Conservation (phyloP, 257 asterid species). For the Voacanga thouarsii region DNA sequence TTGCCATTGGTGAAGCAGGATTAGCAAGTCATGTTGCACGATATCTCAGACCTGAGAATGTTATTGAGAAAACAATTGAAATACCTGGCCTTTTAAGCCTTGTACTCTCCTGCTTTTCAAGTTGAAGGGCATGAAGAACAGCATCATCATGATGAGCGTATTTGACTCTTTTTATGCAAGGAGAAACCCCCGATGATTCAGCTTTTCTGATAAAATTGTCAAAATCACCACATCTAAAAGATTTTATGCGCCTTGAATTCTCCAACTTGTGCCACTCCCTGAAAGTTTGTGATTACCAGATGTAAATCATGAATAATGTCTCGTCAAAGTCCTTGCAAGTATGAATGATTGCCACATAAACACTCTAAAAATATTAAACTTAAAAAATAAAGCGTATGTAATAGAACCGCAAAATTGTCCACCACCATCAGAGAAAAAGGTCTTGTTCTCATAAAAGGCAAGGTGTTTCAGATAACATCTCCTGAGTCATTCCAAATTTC, state of each 20-base stretch:
- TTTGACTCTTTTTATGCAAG: slow-evolving; percentile 7
- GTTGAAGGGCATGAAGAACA: slow-evolving; percentile 27
- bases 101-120: slow-evolving; percentile 33
- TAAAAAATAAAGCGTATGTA: neutral
- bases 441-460: too few species aligned
- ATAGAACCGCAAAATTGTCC: neutral
- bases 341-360: neutral
- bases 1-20: neutral
- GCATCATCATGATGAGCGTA: slow-evolving; percentile 25
- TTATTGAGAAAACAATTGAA: neutral
- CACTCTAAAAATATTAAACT: neutral
- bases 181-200: slow-evolving; percentile 13
- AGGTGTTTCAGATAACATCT: neutral
- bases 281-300: slow-evolving; percentile 13
- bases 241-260: slow-evolving; percentile 29
- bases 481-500: neutral
- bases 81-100: slow-evolving; percentile 38
- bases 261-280: slow-evolving; percentile 44
- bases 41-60: too few species aligned
- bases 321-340: neutral
- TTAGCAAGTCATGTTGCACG: too few species aligned
- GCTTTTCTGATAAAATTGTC: slow-evolving; percentile 30
- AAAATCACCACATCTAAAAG: slow-evolving; percentile 34
- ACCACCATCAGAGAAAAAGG: neutral
- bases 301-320: neutral